Percentiles rank a stretch among this genome's conserved stretches.
Conservation (phyloP, 208 protist genomes). For the Acanthamoeba healyi region DNA sequence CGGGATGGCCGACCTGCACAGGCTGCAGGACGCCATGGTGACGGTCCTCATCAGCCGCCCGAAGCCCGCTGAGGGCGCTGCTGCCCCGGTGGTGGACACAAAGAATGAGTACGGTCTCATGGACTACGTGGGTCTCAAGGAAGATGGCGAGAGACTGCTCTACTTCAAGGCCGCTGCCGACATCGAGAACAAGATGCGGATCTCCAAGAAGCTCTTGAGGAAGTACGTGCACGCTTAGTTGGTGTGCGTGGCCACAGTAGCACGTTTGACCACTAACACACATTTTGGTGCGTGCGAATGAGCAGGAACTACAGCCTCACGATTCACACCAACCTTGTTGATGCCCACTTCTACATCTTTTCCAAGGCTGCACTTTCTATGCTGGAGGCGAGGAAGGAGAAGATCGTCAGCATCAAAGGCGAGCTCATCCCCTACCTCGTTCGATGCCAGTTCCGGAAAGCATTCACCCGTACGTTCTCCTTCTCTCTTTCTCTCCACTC, state of each 20-base stretch:
- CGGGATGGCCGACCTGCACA: slow-evolving; percentile 55
- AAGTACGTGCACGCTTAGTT: slow-evolving; percentile 24
- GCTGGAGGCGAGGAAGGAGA: slow-evolving; percentile 57
- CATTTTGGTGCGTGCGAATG: not conserved
- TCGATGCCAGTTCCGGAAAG: slow-evolving; percentile 58
- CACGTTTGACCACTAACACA: not conserved
- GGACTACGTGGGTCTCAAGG: slow-evolving; percentile 81
- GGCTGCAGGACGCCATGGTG: slow-evolving; percentile 78
- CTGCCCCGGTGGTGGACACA: slow-evolving; percentile 55
- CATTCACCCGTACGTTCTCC: not conserved
- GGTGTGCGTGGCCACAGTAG: too few relatives aligned
- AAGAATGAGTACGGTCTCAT: slow-evolving; percentile 60
- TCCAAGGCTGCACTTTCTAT: slow-evolving; percentile 77
- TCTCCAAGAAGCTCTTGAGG: slow-evolving; percentile 74
- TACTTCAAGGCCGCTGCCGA: slow-evolving; percentile 82
- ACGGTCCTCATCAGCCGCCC: slow-evolving; percentile 77
- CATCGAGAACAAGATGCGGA: slow-evolving; percentile 80
- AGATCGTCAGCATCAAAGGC: slow-evolving; percentile 78
- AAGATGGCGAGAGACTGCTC: slow-evolving; percentile 72
- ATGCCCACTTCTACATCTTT: slow-evolving; percentile 86
- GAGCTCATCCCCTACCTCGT: slow-evolving; percentile 85
- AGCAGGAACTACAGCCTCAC: slow-evolving; percentile 42
- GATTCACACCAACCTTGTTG: slow-evolving; percentile 74
- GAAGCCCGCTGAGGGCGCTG: slow-evolving; percentile 36
- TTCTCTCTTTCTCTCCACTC: not conserved